Conservation (phyloP, 2,329 filamentous ascomycete species). For the Diaporthe ampelina region DNA sequence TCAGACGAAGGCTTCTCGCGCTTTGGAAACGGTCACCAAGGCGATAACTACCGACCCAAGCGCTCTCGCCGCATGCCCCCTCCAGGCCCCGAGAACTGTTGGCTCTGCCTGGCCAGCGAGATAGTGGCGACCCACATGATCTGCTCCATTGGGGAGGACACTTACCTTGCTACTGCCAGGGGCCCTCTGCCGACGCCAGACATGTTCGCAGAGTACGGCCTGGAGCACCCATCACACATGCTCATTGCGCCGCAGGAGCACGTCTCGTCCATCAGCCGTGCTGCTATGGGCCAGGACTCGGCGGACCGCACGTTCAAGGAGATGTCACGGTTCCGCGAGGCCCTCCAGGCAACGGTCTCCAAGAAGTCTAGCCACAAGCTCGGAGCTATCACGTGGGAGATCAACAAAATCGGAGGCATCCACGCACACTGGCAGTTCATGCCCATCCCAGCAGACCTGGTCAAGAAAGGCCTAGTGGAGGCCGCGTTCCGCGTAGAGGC, state of each 20-base stretch:
- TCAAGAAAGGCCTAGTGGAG: conserved; percentile 82
- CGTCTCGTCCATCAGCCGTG: conserved; percentile 76
- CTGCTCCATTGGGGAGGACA: conserved; percentile 87
- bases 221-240: conserved; percentile 86
- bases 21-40: conserved; percentile 55
- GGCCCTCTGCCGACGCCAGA: conserved; percentile 82
- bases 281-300: conserved; percentile 66
- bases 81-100: conserved; percentile 84
- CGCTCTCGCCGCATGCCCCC: conserved; percentile 66
- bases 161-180: conserved; percentile 92
- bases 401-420: conserved; percentile 83
- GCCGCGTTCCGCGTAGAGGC: conserved; percentile 91
- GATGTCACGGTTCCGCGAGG: conserved; percentile 84
- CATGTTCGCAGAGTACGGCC: conserved; percentile 74
- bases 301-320: conserved; percentile 77
- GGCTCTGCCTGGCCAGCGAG: conserved; percentile 94
- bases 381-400: conserved; percentile 92
- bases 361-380: conserved; percentile 69
- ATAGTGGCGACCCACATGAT: conserved; percentile 89
- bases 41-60: conserved; percentile 54
- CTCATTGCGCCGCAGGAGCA: conserved; percentile 93
- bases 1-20: conserved; percentile 65
- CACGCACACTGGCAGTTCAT: conserved; percentile 96
- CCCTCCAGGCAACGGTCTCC: conserved; percentile 85
- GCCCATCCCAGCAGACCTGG: conserved; percentile 77